phyloP scores from a whole-genome alignment of 306 rosid species.

The Cucurbita moschata region DNA sequence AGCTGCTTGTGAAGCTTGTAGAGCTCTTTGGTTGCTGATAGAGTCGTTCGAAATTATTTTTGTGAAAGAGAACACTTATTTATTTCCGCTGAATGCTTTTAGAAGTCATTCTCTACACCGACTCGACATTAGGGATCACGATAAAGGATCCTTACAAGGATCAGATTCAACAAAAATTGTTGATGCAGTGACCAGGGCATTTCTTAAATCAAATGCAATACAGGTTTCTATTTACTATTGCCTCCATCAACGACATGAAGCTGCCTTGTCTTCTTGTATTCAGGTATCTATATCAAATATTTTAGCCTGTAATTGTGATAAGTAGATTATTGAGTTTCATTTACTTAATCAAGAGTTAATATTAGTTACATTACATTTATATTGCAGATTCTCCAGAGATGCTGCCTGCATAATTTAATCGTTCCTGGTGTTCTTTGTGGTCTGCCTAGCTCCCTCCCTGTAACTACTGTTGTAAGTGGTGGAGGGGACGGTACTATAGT shows the following conservation, averaged over 20 bases:
- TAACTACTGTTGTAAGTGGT: conserved; percentile 84
- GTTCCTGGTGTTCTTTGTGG: conserved; percentile 83
- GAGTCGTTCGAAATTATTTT: conserved; percentile 49
- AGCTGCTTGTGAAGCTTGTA: conserved; percentile 82
- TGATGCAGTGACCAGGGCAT: conserved; percentile 61
- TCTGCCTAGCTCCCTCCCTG: conserved; percentile 77
- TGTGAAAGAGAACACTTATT: conserved; percentile 30
- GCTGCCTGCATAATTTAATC: conserved; percentile 54
- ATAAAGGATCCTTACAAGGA: conserved; percentile 29
- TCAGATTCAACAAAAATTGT: conserved; percentile 48
- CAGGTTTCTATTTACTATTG: conserved; percentile 77
- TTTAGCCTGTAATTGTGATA: background rate
- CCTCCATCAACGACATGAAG: conserved; percentile 72
- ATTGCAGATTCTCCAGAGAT: conserved; percentile 67
- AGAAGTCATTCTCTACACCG: conserved; percentile 36
- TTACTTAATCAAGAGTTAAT: background rate
- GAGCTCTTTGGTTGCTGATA: conserved; percentile 68
- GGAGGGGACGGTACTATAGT: conserved; percentile 84
- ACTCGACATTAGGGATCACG: conserved; percentile 34
- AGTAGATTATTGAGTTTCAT: background rate
- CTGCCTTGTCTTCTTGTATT: conserved; percentile 54
- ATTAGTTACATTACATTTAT: conserved; percentile 3
- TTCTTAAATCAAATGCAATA: conserved; percentile 61
- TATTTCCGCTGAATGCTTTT: conserved; percentile 58
- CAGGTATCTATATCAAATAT: conserved; percentile 42